Conservation (phyloP, 768 basidiomycete genomes). For the Pisolithus sp. region DNA sequence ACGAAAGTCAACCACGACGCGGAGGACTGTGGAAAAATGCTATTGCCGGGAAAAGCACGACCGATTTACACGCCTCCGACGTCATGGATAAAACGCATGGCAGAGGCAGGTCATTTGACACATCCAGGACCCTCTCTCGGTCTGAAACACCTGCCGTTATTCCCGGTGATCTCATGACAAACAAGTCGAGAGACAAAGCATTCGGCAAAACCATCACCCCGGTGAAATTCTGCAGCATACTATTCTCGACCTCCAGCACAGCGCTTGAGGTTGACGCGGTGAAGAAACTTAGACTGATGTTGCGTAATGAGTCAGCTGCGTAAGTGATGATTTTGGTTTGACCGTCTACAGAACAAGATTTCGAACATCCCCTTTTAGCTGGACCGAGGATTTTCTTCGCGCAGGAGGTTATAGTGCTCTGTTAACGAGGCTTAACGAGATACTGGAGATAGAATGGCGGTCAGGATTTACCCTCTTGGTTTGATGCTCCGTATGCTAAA, state of each 20-base stretch:
- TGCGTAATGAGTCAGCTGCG: constrained; percentile 90
- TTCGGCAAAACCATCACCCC: constrained; percentile 53
- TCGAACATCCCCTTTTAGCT: constrained; percentile 40
- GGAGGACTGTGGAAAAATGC: constrained; percentile 19
- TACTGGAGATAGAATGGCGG: constrained; percentile 97
- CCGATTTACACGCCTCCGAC: constrained; percentile 21
- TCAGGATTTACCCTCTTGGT: constrained; percentile 30
- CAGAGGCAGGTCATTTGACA: constrained; percentile 60
- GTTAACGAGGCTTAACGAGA: constrained; percentile 78
- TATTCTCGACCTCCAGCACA: constrained; percentile 62
- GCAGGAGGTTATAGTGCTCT: constrained; percentile 83
- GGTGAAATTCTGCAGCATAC: constrained; percentile 57
- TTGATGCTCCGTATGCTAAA: not conserved
- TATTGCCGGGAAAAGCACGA: constrained; percentile 26
- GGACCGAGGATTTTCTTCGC: constrained; percentile 83
- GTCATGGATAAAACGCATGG: constrained; percentile 36
- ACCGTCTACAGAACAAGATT: not conserved
- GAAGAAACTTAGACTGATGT: constrained; percentile 79
- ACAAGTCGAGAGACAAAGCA: constrained; percentile 47
- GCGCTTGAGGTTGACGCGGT: constrained; percentile 79
- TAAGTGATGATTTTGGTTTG: constrained; percentile 25
- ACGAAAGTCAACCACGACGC: constrained; percentile 27
- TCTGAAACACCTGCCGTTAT: constrained; percentile 44
- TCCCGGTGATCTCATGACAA: constrained; percentile 30
- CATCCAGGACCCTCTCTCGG: constrained; percentile 44